Conservation (phyloP, 2,329 filamentous ascomycete genomes). For the Arthrobotrys pseudoclavata region DNA sequence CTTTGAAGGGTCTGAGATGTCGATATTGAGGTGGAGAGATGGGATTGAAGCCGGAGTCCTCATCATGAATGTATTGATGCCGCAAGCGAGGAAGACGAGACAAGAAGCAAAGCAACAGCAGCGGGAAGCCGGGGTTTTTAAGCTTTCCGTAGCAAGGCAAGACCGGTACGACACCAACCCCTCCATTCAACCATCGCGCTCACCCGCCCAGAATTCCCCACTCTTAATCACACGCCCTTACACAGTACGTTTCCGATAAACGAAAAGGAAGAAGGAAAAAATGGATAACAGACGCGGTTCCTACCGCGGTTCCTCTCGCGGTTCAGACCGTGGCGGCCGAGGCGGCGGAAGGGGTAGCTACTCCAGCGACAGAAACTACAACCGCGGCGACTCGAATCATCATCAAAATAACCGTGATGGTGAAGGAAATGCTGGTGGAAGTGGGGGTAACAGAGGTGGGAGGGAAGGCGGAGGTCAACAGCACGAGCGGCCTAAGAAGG, state of each 20-base stretch:
- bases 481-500: conserved; percentile 90
- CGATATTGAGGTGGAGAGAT: not conserved
- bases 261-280: conserved; percentile 34
- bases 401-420: conserved; percentile 69
- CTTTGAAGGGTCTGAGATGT: conserved; percentile 7
- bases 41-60: conserved; percentile 15
- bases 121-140: conserved; percentile 47
- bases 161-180: conserved; percentile 22
- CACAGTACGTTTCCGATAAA: conserved; percentile 16
- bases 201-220: not conserved
- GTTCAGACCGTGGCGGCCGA: conserved; percentile 64
- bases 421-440: not conserved
- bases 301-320: conserved; percentile 49
- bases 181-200: conserved; percentile 7
- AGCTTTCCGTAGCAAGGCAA: conserved; percentile 3
- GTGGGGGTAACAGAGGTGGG: conserved; percentile 64
- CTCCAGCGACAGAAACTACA: conserved; percentile 65
- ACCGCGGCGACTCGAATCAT: conserved; percentile 65
- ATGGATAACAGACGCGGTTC: conserved; percentile 62
- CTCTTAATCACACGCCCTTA: not conserved
- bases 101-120: not conserved
- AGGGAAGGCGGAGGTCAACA: conserved; percentile 68
- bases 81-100: not conserved
- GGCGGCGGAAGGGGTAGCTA: conserved; percentile 68
- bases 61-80: conserved; percentile 22